Percentiles rank a stretch among this genome's conserved stretches.
Evolutionary conservation across 202 grass and related monocot species (phyloP).

Genomic region (Panicum hallii): DNA sequence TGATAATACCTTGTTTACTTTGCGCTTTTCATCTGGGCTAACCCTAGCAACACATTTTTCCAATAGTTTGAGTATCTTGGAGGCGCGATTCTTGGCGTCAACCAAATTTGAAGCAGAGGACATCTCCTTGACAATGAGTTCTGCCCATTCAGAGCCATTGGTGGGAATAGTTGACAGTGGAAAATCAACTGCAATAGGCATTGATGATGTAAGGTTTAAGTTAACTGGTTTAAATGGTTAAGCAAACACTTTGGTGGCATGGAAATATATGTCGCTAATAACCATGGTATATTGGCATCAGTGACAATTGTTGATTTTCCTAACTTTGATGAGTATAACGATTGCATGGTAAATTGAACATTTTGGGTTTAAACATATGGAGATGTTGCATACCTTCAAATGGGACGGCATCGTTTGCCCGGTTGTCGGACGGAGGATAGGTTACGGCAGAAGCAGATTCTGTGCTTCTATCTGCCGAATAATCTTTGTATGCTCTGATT

Average conservation of each 20-base stretch:
- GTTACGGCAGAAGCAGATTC: neutral
- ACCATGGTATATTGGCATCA: neutral
- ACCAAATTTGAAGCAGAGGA: conserved; percentile 42
- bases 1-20: conserved; percentile 48
- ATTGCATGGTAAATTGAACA: neutral
- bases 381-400: conserved; percentile 29
- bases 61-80: conserved; percentile 50
- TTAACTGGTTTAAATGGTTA: neutral
- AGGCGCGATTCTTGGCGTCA: conserved; percentile 58
- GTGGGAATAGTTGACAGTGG: neutral
- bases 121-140: conserved; percentile 65
- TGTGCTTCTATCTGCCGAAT: conserved; percentile 22
- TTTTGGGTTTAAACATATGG: neutral
- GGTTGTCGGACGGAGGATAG: neutral
- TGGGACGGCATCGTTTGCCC: neutral
- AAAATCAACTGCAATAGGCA: conserved; percentile 20
- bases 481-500: conserved; percentile 50
- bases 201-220: neutral
- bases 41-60: conserved; percentile 24
- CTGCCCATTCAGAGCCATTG: conserved; percentile 47
- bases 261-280: neutral
- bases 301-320: neutral
- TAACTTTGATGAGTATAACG: neutral
- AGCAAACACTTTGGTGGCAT: neutral
- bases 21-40: conserved; percentile 12